phyloP scores from a whole-genome alignment of 495 filamentous ascomycete genomes.

The Aspergillus nidulans region DNA sequence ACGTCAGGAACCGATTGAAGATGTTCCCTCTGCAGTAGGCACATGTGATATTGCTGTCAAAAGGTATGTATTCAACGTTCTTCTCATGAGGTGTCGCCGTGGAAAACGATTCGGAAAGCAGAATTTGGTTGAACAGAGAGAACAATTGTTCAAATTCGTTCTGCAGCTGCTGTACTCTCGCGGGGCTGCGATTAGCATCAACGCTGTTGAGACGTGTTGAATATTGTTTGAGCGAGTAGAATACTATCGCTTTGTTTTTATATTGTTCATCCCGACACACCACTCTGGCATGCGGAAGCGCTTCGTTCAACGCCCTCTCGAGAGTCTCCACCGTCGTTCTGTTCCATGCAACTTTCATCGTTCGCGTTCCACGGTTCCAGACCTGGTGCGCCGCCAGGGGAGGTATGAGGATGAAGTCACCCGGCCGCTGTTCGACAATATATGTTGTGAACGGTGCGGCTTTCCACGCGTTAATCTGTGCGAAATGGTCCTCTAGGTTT shows the following conservation, averaged over 20 bases:
- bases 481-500: constrained; percentile 94
- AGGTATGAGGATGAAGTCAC: constrained; percentile 94
- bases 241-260: constrained; percentile 95
- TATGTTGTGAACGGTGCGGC: constrained; percentile 88
- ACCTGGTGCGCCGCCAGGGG: constrained; percentile 96
- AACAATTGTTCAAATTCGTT: constrained; percentile 79
- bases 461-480: constrained; percentile 88
- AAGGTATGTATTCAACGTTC: constrained; percentile 65
- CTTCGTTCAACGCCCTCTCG: constrained; percentile 77
- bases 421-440: constrained; percentile 85
- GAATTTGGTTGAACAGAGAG: constrained; percentile 65
- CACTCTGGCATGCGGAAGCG: constrained; percentile 77
- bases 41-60: constrained; percentile 87
- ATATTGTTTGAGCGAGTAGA: constrained; percentile 76
- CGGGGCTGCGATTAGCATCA: constrained; percentile 33
- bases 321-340: constrained; percentile 90
- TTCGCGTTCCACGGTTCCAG: constrained; percentile 93
- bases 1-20: constrained; percentile 94
- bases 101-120: constrained; percentile 81
- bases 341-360: constrained; percentile 98
- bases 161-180: constrained; percentile 60
- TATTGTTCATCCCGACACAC: constrained; percentile 99
- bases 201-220: constrained; percentile 53
- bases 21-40: constrained; percentile 95
- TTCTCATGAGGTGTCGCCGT: constrained; percentile 54